Base-by-base conservation (phyloP, 192 early-diverging fungal genomes). In the Mortierella alpina region DNA sequence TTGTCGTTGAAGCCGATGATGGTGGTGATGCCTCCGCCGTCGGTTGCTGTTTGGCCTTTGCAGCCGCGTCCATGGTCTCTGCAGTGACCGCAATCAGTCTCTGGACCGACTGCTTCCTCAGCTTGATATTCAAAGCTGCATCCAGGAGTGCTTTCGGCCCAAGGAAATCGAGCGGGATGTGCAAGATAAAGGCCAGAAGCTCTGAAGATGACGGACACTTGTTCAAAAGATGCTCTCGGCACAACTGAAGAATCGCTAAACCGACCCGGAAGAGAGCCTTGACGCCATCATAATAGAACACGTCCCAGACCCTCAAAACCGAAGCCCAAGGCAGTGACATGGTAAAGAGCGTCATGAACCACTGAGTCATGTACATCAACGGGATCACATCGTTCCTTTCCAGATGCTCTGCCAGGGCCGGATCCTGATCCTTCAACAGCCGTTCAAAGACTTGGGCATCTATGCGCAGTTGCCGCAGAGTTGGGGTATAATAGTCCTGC, bases 301-400 rank as follows among this genome's bases (percentile, higher is more conserved):
- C 92, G 84, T 98, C 97, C 96, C 96, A 97, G 41, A 98, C 90
- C 14, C 95, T 84, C 48, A 98, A 83, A 2, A 93, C 95, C 4
- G 95, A 88, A 4, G 88, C 82, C 97, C 97, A 98, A 17, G 96
- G 96, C 48, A 97, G 80, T 15, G 92, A 84, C 84, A 92, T 86
- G 6, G 96, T 98, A 67, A 94, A 99, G 7, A 94, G 75, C 0
- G 97, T 97, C 83, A 99, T 84, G 64, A 98, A 97, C 97, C 97
- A 99, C 44, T 94, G 92, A 6, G 97, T 92, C 39, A 95, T 92
- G 54, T 95, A 99, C 93, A 95, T 96, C 46, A 98, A 77, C 7
- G 95, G 95, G 23, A 88, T 84, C 45, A 96, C 89, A 47, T 93
- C 93, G 65, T 96, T 91, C 47, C 80, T 83, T 68, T 88, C 88